A percentile compares a stretch with the other conserved stretches of the same genome.
Evolutionary conservation across 352 stramenopile species (phyloP).

Genomic region (Thraustochytrium sp.): DNA sequence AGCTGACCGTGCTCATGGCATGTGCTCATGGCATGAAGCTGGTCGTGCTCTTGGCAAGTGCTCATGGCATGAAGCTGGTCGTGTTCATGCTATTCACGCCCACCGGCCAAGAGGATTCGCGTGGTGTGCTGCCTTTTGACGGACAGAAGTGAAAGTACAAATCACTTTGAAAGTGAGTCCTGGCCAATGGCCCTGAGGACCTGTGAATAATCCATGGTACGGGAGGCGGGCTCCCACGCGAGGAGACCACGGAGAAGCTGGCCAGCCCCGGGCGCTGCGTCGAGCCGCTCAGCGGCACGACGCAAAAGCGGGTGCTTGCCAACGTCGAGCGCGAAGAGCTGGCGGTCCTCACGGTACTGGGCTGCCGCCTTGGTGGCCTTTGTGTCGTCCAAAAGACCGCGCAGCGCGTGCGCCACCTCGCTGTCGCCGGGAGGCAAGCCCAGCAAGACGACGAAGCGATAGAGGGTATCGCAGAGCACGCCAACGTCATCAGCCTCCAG

Average conservation of each 20-base stretch:
- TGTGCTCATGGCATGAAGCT: too few relatives aligned
- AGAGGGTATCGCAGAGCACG: conserved; percentile 88
- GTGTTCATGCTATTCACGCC: too few relatives aligned
- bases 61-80: too few relatives aligned
- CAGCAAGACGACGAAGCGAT: conserved; percentile 91
- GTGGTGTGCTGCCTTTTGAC: too few relatives aligned
- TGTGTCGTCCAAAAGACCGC: background rate
- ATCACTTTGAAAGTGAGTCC: too few relatives aligned
- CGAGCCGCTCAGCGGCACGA: background rate
- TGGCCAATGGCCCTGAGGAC: background rate
- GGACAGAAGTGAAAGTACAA: too few relatives aligned
- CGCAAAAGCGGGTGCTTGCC: background rate
- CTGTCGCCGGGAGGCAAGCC: conserved; percentile 59
- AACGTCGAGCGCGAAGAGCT: background rate
- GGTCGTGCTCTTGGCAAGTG: too few relatives aligned
- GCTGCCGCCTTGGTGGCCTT: background rate
- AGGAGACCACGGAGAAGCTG: background rate
- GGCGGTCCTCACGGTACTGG: background rate
- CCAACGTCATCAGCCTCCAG: conserved; percentile 56
- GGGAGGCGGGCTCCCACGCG: background rate
- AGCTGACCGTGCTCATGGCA: too few relatives aligned
- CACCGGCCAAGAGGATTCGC: too few relatives aligned
- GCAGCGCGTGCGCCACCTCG: background rate
- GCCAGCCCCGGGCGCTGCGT: background rate
- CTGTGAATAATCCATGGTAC: background rate